These are phyloP conservation scores for Kalmanozyma brasiliensis DNA, from an alignment of 1,284 basidiomycete species.

Conservation along the genomic window DNA sequence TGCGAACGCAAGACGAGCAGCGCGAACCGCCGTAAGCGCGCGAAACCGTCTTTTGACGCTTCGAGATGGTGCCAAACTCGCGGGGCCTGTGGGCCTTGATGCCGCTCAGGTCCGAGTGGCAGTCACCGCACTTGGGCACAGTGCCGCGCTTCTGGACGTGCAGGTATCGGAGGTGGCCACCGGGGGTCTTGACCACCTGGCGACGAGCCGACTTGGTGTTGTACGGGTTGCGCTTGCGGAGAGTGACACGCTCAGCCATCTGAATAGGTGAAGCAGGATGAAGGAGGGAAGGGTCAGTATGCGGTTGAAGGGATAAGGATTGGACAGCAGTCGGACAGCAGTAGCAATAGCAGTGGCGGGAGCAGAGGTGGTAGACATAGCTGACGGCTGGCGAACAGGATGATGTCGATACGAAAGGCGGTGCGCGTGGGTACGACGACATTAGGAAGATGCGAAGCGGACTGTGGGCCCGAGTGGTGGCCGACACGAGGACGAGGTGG, in stretches of 20 bases:
- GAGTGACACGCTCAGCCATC: conserved; percentile 99
- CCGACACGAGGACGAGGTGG: too few relatives aligned
- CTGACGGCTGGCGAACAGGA: too few relatives aligned
- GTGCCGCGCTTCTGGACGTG: conserved; percentile 86
- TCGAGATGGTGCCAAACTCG: conserved; percentile 62
- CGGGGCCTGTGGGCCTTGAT: conserved; percentile 66
- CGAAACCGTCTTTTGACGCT: conserved; percentile 66
- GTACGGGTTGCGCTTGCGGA: conserved; percentile 98
- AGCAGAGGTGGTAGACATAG: too few relatives aligned
- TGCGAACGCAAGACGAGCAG: conserved; percentile 66
- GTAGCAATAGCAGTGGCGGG: neutral
- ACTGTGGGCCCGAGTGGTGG: too few relatives aligned
- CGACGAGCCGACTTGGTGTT: conserved; percentile 97
- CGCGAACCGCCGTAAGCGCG: conserved; percentile 66
- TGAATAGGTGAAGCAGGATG: conserved; percentile 8
- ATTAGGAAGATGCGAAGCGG: too few relatives aligned
- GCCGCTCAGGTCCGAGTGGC: conserved; percentile 62
- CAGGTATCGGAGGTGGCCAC: conserved; percentile 90
- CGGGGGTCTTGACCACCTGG: conserved; percentile 96
- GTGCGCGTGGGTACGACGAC: too few relatives aligned
- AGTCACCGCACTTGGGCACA: conserved; percentile 83
- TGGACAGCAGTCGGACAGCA: neutral
- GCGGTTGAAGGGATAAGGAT: neutral
- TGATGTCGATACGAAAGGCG: too few relatives aligned
- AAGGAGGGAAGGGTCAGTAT: neutral